These are phyloP conservation scores for Geosmithia flava DNA, from an alignment of 2,329 filamentous ascomycete species.

Conservation along the genomic window DNA sequence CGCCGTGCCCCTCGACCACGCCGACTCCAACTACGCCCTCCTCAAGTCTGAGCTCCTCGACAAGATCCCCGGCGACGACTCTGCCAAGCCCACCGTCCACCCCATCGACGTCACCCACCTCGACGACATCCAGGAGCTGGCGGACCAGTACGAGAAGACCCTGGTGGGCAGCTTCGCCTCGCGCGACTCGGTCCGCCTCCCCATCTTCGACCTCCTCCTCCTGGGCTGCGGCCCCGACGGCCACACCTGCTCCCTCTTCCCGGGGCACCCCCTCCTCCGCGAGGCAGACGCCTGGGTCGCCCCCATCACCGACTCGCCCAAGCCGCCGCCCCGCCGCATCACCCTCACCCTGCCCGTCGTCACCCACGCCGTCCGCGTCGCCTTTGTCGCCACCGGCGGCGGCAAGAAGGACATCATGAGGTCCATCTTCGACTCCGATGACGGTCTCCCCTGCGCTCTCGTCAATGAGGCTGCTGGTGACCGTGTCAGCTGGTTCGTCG, in stretches of 20 bases:
- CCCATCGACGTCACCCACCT: constrained; percentile 56
- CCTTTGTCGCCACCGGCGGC: constrained; percentile 80
- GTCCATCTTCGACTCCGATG: constrained; percentile 75
- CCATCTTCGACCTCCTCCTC: constrained; percentile 88
- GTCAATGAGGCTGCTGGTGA: constrained; percentile 72
- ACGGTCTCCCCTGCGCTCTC: constrained; percentile 70
- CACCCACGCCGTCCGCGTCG: constrained; percentile 73
- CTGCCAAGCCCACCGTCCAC: constrained; percentile 58
- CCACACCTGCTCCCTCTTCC: constrained; percentile 95
- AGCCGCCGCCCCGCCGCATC: constrained; percentile 83
- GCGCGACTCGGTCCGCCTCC: constrained; percentile 86
- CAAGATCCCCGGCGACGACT: constrained; percentile 59
- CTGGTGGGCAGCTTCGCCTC: constrained; percentile 80
- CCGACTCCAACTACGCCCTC: constrained; percentile 87
- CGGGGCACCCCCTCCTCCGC: constrained; percentile 72
- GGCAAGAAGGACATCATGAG: constrained; percentile 89
- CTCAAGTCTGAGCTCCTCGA: constrained; percentile 79
- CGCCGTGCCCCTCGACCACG: constrained; percentile 80
- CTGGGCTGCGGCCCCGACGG: constrained; percentile 92
- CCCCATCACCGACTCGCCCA: constrained; percentile 84
- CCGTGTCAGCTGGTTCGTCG: constrained; percentile 91
- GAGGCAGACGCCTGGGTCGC: constrained; percentile 88
- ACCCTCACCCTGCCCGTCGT: constrained; percentile 88
- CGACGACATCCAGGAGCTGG: constrained; percentile 78
- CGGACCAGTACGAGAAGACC: constrained; percentile 83